These are phyloP conservation scores for Diplodia corticola DNA, from an alignment of 2,329 filamentous ascomycete species.

Conservation along the genomic window DNA sequence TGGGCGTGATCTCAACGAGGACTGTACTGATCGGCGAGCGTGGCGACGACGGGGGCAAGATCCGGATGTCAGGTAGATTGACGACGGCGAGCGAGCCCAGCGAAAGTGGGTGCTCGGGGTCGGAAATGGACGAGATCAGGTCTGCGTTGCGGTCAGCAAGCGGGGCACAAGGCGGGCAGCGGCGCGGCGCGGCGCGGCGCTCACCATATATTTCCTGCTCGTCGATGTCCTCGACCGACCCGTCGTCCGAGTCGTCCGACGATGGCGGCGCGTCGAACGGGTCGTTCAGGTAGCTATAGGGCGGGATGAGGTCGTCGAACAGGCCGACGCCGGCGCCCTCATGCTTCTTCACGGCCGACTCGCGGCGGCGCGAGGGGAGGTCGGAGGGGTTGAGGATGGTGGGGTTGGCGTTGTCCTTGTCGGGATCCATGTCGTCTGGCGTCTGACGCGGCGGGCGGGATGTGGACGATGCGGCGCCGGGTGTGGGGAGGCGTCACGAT, in stretches of 20 bases:
- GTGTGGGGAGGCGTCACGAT: conserved; percentile 7
- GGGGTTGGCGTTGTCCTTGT: conserved; percentile 79
- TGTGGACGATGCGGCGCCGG: conserved; percentile 12
- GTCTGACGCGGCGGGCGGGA: conserved; percentile 13
- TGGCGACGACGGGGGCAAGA: conserved; percentile 65
- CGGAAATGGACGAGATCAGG: conserved; percentile 89
- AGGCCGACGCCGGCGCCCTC: conserved; percentile 54
- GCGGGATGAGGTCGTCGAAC: conserved; percentile 55
- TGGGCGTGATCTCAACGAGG: conserved; percentile 87
- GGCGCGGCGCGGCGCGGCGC: conserved; percentile 18
- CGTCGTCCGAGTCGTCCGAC: conserved; percentile 53
- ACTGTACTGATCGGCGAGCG: conserved; percentile 70
- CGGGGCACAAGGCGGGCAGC: background rate
- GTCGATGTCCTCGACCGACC: conserved; percentile 79
- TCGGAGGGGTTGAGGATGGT: conserved; percentile 87
- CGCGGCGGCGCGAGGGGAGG: conserved; percentile 73
- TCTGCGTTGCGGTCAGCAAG: conserved; percentile 54
- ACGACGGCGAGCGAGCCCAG: conserved; percentile 92
- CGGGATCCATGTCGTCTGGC: conserved; percentile 41
- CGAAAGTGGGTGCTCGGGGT: conserved; percentile 94
- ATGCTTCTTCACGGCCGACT: conserved; percentile 39
- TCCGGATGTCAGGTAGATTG: conserved; percentile 89
- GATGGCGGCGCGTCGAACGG: conserved; percentile 45
- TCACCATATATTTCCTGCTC: conserved; percentile 95
- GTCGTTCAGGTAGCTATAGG: conserved; percentile 52